Evolutionary conservation across 805 yeast species (phyloP), one percentile per base, ranked within the genome.

Genomic region (Yarrowia sp.): DNA sequence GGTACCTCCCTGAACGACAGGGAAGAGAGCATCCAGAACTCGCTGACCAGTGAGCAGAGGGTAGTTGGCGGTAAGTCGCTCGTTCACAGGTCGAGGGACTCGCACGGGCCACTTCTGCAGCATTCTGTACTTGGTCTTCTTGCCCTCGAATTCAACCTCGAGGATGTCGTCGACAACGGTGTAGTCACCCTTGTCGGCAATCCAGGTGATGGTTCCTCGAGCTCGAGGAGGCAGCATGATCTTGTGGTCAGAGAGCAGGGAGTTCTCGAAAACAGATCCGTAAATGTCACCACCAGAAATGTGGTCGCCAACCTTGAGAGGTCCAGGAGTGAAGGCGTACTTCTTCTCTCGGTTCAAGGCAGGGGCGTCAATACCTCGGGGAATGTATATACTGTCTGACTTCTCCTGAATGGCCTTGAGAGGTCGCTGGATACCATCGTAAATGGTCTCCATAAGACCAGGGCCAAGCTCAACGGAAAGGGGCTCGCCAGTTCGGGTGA

Each of bases 21-120:
- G 99, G 86, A 95, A 95, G 73, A 95, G 86, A 40, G 99, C 89
- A 81, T 95, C 99, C 80, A 95, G 85, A 65, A 95, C 99, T 86
- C 99, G 91, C 84, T 95, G 99, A 76, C 99, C 99, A 19, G 99
- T 95, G 76, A 95, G 86, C 75, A 95, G 85, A 66, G 99, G 99
- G 80, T 90, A 87, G 81, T 94, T 95, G 52, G 99, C 98, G 71
- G 97, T 83, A 72, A 92, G 82, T 79, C 94, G 92, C 80, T 92
- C 96, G 65, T 98, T 90, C 59, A 94, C 98, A 16, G 99, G 99
- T 83, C 99, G 89, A 75, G 99, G 98, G 55, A 93, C 97, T 85
- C 99, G 92, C 72, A 95, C 99, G 45, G 99, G 99, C 99, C 99
- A 95, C 38, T 97, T 89, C 82, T 95, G 99, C 89, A 87, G 92